Conservation (phyloP, 2,329 filamentous ascomycete genomes). For the Fusarium dlaminii region DNA sequence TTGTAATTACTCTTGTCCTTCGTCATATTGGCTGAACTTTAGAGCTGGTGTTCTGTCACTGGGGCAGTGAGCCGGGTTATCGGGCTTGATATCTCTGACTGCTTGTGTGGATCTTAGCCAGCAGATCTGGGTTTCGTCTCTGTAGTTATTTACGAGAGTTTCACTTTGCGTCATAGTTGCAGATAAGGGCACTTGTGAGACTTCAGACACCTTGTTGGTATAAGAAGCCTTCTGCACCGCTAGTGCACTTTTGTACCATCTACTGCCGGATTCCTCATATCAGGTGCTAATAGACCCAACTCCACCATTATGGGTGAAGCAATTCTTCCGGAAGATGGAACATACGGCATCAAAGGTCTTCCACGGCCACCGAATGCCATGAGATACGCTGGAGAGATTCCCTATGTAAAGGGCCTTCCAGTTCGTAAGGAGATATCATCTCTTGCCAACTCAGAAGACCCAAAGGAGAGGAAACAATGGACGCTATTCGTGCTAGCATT, state of each 20-base stretch:
- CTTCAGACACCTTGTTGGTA: neutral
- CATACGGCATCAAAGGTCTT: constrained; percentile 8
- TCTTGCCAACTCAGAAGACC: neutral
- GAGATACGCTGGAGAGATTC: neutral
- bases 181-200: neutral
- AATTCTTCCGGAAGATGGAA: neutral
- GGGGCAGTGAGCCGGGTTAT: neutral
- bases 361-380: neutral
- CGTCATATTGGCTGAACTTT: neutral
- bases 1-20: neutral
- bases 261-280: accelerated
- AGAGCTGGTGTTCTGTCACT: neutral
- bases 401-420: neutral
- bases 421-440: neutral
- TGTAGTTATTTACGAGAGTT: accelerated
- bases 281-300: accelerated
- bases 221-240: too few relatives aligned
- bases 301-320: neutral
- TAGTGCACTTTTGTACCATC: accelerated
- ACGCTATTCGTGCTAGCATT: constrained; percentile 8
- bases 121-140: too few relatives aligned
- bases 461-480: neutral
- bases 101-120: accelerated
- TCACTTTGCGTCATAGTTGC: neutral
- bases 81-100: neutral